Evolutionary conservation across 306 rosid species (phyloP), one percentile per base, ranked within the genome.

Genomic region (Sindora glabra): DNA sequence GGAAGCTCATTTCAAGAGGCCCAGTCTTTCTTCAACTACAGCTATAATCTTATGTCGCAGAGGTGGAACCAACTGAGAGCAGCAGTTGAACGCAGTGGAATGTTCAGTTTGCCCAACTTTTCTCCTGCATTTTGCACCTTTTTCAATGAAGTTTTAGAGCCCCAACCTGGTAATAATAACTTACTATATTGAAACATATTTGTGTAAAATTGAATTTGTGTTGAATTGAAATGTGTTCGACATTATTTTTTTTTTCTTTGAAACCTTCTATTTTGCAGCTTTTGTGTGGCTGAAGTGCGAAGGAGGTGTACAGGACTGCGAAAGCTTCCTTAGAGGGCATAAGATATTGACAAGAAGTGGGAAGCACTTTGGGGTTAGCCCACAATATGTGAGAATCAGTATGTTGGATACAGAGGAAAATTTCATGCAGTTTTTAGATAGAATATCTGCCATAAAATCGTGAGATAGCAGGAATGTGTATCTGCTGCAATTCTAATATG

Each of bases 121-220:
- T 34, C 81, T 8, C 75, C 86, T 2, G 70, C 53, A 9, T 70
- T 68, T 48, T 87, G 96, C 89, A 70, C 45, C 40, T 87, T 77
- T 65, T 77, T 77, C 21, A 48, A 48, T 12, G 69, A 50, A 9
- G 62, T 32, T 41, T 45, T 56, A 3, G 70, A 69, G 60, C 71
- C 89, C 64, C 97, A 72, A 24, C 95, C 97, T 62, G 96, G 97
- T 80, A 78, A 56, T 21, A 9, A 16, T n/a, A n/a, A n/a, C n/a
- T n/a, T n/a, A n/a, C n/a, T n/a, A n/a, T n/a, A n/a, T n/a, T n/a
- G n/a, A n/a, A n/a, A n/a, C n/a, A 41, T 18, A 33, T 40, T 33
- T n/a, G 10, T 48, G 37, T 40, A 2, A 13, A 8, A 22, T 51
- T 44, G 14, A 37, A n/a, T n/a, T 8, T 2, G 48, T 13, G 11